Percentiles rank a stretch among this genome's conserved stretches.
Conservation (phyloP, 2,329 filamentous ascomycete genomes). For the Cryoendolithus antarcticus region DNA sequence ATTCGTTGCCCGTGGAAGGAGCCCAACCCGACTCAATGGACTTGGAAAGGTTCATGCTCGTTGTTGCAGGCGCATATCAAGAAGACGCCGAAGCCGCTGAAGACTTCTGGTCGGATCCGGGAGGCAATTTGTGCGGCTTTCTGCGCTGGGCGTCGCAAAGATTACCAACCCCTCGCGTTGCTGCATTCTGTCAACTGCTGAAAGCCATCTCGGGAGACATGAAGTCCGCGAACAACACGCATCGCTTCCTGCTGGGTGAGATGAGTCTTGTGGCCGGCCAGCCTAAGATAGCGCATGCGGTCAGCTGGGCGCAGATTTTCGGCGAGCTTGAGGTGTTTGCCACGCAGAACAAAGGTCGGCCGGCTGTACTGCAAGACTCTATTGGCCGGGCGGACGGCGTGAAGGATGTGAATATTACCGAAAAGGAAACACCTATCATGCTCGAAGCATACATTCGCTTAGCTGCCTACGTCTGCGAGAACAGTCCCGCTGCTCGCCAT, state of each 20-base stretch:
- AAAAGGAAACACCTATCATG: slow-evolving; percentile 90
- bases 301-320: slow-evolving; percentile 90
- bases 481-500: slow-evolving; percentile 58
- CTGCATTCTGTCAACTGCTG: slow-evolving; percentile 93
- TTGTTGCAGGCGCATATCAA: slow-evolving; percentile 87
- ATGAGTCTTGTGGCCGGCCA: slow-evolving; percentile 48
- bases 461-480: slow-evolving; percentile 65
- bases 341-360: slow-evolving; percentile 62
- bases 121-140: slow-evolving; percentile 88
- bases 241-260: slow-evolving; percentile 83
- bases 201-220: slow-evolving; percentile 75
- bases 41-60: slow-evolving; percentile 79
- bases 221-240: slow-evolving; percentile 70
- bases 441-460: slow-evolving; percentile 85
- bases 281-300: slow-evolving; percentile 67
- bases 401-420: slow-evolving; percentile 49
- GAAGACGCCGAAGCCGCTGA: slow-evolving; percentile 74
- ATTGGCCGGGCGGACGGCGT: slow-evolving; percentile 39
- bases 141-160: slow-evolving; percentile 93
- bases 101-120: slow-evolving; percentile 83
- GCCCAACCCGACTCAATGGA: slow-evolving; percentile 35
- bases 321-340: slow-evolving; percentile 79
- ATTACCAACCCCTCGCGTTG: slow-evolving; percentile 89
- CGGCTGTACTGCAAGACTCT: slow-evolving; percentile 25
- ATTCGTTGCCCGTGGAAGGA: slow-evolving; percentile 22